Conservation (phyloP, 2,329 filamentous ascomycete genomes). For the Ophiostoma novo-ulmi region DNA sequence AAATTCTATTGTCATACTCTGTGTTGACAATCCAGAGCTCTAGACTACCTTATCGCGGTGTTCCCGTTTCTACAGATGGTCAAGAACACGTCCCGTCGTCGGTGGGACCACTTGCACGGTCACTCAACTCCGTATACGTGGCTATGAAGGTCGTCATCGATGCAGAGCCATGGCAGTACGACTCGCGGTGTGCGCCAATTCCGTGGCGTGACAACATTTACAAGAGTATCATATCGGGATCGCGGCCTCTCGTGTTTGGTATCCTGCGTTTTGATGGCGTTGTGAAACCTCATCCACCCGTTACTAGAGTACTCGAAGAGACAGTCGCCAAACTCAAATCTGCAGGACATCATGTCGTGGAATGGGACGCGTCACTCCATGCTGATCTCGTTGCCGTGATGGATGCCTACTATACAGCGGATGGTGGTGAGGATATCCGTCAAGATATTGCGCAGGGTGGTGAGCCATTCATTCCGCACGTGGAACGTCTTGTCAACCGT, state of each 20-base stretch:
- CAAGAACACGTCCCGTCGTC: conserved; percentile 42
- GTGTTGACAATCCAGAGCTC: conserved; percentile 35
- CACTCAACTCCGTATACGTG: conserved; percentile 49
- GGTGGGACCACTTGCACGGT: conserved; percentile 59
- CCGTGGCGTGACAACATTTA: conserved; percentile 41
- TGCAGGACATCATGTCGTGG: conserved; percentile 50
- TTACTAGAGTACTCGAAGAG: conserved; percentile 49
- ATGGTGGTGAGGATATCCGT: conserved; percentile 59
- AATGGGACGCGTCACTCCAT: conserved; percentile 50
- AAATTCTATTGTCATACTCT: neutral
- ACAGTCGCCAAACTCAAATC: conserved; percentile 37
- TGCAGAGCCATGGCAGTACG: conserved; percentile 58
- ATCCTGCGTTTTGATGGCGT: conserved; percentile 32
- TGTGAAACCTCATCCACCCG: conserved; percentile 53
- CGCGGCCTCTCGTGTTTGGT: conserved; percentile 17
- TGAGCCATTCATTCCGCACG: conserved; percentile 56
- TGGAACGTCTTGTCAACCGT: conserved; percentile 51
- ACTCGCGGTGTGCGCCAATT: conserved; percentile 62
- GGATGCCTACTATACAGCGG: conserved; percentile 58
- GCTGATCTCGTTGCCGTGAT: conserved; percentile 38
- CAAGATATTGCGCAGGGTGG: conserved; percentile 49
- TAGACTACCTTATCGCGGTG: conserved; percentile 53
- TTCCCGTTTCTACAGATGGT: conserved; percentile 32
- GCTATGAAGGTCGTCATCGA: conserved; percentile 49
- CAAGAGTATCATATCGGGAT: conserved; percentile 42